Base-by-base conservation (phyloP, 495 filamentous ascomycete genomes). In the Tuber melanosporum region DNA sequence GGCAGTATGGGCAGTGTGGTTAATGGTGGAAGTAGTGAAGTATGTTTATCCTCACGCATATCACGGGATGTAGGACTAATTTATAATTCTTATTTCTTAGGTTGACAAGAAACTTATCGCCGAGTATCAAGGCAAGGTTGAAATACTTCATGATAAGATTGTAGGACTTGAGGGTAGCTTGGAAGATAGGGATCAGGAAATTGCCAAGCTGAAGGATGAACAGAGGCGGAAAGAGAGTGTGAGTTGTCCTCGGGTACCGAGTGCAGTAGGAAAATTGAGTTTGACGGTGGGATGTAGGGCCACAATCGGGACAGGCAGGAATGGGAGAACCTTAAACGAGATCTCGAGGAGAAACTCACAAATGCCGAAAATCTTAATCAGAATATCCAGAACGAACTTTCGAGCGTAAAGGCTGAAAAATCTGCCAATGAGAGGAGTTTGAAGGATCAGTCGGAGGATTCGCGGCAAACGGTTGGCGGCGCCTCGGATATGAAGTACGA, bases 361-460 rank as follows among this genome's bases (percentile, higher is more conserved):
- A 89, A 95, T 80, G 92, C 93, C 2, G 90, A 95, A 82, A 89
- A 88, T 71, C 85, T 97, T 43, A 95, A 94, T 78, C 89, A 88
- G 17, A 91, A 91, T 22, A 84, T 98, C 57, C 91, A 91, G 80
- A 85, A 89, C 26, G 93, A 98, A 84, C 86, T 99, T 20, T 91
- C 95, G 36, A 88, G 89, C 41, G 86, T 94, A 32, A 89, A 90
- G 70, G 84, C 86, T 26, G 90, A 93, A 62, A 92, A 94, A 71
- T 87, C 87, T 0, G 85, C 87, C 47, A 88, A 89, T 77, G 90
- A 91, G 77, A 87, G 86, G 42, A 89, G 91, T 52, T 85, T 95
- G 62, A 87, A 89, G 41, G 87, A 87, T 1, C 89, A 93, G 77
- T 83, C 94, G 14, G 89, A 92, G 69, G 87, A 89, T 17, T 87